These are phyloP conservation scores for Medicago arabica DNA, from an alignment of 306 rosid genomes.

Conservation along the genomic window DNA sequence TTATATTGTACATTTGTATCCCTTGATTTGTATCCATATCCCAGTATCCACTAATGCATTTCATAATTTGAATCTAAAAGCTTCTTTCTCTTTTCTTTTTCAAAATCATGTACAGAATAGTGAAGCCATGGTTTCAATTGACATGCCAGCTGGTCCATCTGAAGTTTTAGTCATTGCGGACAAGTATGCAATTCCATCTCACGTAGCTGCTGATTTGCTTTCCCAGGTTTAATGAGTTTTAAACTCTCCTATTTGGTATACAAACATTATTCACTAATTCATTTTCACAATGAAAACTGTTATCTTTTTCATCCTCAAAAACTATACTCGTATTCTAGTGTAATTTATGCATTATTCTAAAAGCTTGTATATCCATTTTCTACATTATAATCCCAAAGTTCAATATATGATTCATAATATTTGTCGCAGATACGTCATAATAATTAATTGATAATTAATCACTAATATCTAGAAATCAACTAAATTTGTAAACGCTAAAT, in stretches of 20 bases:
- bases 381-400: constrained; percentile 22
- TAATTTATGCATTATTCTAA: constrained; percentile 1
- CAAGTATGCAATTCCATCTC: constrained; percentile 79
- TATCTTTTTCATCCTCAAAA: constrained; percentile 11
- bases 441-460: not conserved
- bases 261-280: not conserved
- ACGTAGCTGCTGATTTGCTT: constrained; percentile 95
- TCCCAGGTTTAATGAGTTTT: constrained; percentile 74
- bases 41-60: not conserved
- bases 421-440: not conserved
- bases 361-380: constrained; percentile 33
- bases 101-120: constrained; percentile 69
- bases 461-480: constrained; percentile 19
- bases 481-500: constrained; percentile 5
- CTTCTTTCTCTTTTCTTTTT: not conserved
- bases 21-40: not conserved
- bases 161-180: constrained; percentile 99
- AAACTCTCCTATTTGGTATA: constrained; percentile 14
- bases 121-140: constrained; percentile 98
- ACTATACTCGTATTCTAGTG: not conserved
- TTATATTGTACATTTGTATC: constrained; percentile 4
- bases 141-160: constrained; percentile 99
- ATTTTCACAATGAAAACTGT: constrained; percentile 26
- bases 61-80: constrained; percentile 1
- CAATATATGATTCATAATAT: not conserved